Base-by-base conservation (phyloP, 352 stramenopile species). In the Globisporangium recalcitrans region DNA sequence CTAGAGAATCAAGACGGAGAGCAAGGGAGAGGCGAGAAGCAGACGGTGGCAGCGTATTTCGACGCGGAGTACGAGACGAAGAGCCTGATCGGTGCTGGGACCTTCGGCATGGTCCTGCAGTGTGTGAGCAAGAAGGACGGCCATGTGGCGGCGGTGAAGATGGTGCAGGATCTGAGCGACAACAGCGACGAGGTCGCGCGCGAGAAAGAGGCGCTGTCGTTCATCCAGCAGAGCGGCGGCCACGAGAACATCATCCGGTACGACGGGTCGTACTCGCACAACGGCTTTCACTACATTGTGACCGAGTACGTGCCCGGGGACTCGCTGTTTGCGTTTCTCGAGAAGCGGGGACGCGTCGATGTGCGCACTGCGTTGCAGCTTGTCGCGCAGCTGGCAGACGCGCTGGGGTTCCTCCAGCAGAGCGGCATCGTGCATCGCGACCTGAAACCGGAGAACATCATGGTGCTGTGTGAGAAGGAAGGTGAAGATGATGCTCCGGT, bases 361-460 rank as follows among this genome's bases (percentile, higher is more conserved):
- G 60, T 80, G 4, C 61, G 59, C 31, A 74, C 55, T 9, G 77
- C 86, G 27, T 51, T 91, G 26, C 66, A 80, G 40, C 73, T 93
- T 16, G 71, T 78, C 8, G 68, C 72, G 7, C 82, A 95, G 47
- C 61, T 95, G 16, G 76, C 80, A 8, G 80, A 77, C 31, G 86
- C 84, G 21, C 60, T 95, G 32, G 65, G 71, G 29, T 95, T 93
- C 59, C 77, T 96, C 56, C 68, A 88, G 46, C 44, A 72, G 11
- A 58, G 77, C 5, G 71, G 83, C 46, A 72, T 96, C 31, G 70
- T 92, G 32, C 88, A 97, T 58, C 80, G 87, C n/a, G 88, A 97
- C 62, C 69, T 97, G 16, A 97, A 97, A 61, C 88, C 88, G 0
- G 88, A 94, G 62, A 97, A 97, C 60, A 75, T 97, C 61, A 89